Conservation (phyloP, 352 stramenopile genomes). For the Phytopythium litorale region DNA sequence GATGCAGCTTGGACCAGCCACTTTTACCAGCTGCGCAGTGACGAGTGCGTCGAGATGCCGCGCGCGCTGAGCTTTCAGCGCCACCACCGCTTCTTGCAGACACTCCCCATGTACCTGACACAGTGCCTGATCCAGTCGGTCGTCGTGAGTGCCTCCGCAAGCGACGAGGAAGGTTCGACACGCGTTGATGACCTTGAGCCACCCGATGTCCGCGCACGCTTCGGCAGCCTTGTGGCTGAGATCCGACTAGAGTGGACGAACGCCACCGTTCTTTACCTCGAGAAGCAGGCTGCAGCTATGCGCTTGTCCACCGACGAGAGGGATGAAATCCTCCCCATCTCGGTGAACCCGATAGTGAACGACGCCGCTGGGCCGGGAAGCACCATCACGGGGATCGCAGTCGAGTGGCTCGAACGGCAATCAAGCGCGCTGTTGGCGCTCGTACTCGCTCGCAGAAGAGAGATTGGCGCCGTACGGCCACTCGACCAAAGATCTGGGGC, state of each 20-base stretch:
- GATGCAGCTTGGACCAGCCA: slow-evolving; percentile 34
- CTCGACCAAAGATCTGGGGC: slow-evolving; percentile 18
- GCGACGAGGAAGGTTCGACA: slow-evolving; percentile 3
- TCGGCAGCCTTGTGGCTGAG: slow-evolving; percentile 21
- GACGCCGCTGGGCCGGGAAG: not conserved
- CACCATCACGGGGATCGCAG: not conserved
- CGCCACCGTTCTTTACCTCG: slow-evolving; percentile 15
- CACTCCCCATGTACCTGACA: slow-evolving; percentile 36
- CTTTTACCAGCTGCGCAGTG: slow-evolving; percentile 27
- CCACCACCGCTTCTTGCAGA: slow-evolving; percentile 28
- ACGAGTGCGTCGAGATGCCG: slow-evolving; percentile 43
- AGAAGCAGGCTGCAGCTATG: slow-evolving; percentile 9
- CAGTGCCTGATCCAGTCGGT: slow-evolving; percentile 54
- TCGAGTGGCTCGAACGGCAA: slow-evolving; percentile 15
- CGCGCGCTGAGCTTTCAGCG: slow-evolving; percentile 34
- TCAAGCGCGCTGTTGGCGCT: slow-evolving; percentile 23
- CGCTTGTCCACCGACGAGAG: slow-evolving; percentile 5
- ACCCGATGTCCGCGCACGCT: slow-evolving; percentile 14
- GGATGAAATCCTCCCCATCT: not conserved
- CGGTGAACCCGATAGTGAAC: not conserved
- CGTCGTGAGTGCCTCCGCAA: slow-evolving; percentile 20
- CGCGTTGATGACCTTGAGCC: slow-evolving; percentile 10
- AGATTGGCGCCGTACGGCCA: slow-evolving; percentile 16
- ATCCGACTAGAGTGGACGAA: slow-evolving; percentile 32
- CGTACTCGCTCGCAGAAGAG: slow-evolving; percentile 16